Evolutionary conservation across 345 rosid species (phyloP).

Genomic region (Eucalyptus sp.): DNA sequence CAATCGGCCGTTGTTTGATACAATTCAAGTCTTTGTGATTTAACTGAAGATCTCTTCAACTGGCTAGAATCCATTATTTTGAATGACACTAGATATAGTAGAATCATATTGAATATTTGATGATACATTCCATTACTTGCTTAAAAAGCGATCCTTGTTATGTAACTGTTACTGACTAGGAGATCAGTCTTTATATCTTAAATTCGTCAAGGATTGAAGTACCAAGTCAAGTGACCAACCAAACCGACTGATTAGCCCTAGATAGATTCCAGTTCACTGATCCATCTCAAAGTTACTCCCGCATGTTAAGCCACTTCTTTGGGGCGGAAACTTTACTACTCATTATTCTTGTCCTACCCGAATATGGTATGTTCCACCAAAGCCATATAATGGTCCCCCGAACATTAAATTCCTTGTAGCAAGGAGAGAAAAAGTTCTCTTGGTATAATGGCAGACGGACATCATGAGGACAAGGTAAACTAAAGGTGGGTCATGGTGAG

Average conservation of each 20-base stretch:
- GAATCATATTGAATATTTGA: not conserved
- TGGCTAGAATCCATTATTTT: not conserved
- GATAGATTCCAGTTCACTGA: not conserved
- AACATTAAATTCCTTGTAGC: not conserved
- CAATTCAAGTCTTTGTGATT: not conserved
- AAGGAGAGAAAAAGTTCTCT: not conserved
- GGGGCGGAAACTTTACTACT: not conserved
- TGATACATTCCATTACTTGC: not conserved
- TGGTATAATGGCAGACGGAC: not conserved
- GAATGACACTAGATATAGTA: not conserved
- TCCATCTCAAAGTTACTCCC: not conserved
- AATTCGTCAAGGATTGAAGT: not conserved
- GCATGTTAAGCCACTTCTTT: not conserved
- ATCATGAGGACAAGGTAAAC: not conserved
- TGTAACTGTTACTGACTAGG: not conserved
- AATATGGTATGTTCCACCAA: not conserved
- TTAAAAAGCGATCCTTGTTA: not conserved
- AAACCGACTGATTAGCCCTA: not conserved
- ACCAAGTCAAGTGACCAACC: not conserved
- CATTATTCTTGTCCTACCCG: not conserved
- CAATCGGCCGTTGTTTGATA: not conserved
- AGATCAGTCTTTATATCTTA: not conserved
- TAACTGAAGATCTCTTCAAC: not conserved
- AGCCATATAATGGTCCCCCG: not conserved
- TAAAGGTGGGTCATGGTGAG: not conserved